Conservation (phyloP, 768 basidiomycete species). For the Lactarius quietus region DNA sequence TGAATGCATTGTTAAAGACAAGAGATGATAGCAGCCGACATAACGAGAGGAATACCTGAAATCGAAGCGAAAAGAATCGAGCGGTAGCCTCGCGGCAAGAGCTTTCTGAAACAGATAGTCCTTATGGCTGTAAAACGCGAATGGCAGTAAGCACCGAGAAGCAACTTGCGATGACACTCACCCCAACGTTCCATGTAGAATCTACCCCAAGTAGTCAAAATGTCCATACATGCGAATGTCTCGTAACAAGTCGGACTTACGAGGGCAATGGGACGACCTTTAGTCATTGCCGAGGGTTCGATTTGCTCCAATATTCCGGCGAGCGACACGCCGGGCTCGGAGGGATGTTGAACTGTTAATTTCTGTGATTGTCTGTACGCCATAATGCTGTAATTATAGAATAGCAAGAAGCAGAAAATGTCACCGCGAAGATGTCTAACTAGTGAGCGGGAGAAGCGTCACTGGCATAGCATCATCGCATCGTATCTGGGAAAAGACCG, state of each 20-base stretch:
- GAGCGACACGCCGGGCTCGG: neutral
- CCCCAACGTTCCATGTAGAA: conserved; percentile 80
- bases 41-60: conserved; percentile 55
- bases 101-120: conserved; percentile 80
- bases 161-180: conserved; percentile 29
- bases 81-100: conserved; percentile 57
- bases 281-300: conserved; percentile 5
- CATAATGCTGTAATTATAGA: neutral
- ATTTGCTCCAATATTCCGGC: conserved; percentile 18
- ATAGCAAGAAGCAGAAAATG: neutral
- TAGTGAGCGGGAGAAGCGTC: no score
- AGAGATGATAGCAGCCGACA: neutral
- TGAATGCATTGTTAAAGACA: neutral
- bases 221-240: neutral
- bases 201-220: conserved; percentile 40
- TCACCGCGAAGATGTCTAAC: no score
- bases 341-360: conserved; percentile 5
- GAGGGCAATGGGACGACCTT: conserved; percentile 14
- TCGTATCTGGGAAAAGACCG: neutral
- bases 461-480: neutral
- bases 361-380: conserved; percentile 2
- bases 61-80: conserved; percentile 85
- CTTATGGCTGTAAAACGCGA: conserved; percentile 58
- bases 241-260: conserved; percentile 5
- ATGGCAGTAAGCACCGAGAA: neutral